A percentile compares a stretch with the other conserved stretches of the same genome.
Evolutionary conservation across 1,284 basidiomycete genomes (phyloP).

Genomic region (Malassezia dermatis): DNA sequence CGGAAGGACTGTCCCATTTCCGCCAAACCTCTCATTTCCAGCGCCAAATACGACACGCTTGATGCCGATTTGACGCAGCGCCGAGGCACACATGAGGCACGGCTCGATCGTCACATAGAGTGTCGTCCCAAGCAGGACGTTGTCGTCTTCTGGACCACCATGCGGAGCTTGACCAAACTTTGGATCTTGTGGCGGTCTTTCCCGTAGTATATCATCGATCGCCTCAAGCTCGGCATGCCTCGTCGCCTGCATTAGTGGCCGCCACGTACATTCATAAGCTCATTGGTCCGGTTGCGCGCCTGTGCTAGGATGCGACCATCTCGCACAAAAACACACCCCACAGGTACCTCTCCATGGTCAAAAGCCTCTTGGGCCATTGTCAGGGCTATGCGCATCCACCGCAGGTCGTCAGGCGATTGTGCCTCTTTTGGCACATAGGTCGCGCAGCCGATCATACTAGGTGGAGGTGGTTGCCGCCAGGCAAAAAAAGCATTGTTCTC

Average conservation of each 20-base stretch:
- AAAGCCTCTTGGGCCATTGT: slow-evolving; percentile 60
- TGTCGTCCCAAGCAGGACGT: slow-evolving; percentile 63
- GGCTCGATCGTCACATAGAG: slow-evolving; percentile 98
- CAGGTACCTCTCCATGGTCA: slow-evolving; percentile 75
- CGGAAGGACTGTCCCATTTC: slow-evolving; percentile 85
- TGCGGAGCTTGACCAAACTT: slow-evolving; percentile 35
- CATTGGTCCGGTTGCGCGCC: slow-evolving; percentile 87
- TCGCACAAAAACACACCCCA: slow-evolving; percentile 89
- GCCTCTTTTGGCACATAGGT: slow-evolving; percentile 28
- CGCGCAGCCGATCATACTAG: slow-evolving; percentile 10
- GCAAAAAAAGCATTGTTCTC: not conserved
- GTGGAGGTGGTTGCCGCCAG: not conserved
- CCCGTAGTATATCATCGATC: slow-evolving; percentile 68
- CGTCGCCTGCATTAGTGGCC: slow-evolving; percentile 60
- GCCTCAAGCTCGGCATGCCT: slow-evolving; percentile 96
- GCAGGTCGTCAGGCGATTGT: slow-evolving; percentile 35
- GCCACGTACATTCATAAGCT: slow-evolving; percentile 55
- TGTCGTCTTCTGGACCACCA: slow-evolving; percentile 24
- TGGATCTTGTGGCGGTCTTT: slow-evolving; percentile 48
- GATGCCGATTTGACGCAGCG: slow-evolving; percentile 84
- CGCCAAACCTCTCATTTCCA: slow-evolving; percentile 91
- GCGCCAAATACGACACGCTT: slow-evolving; percentile 84
- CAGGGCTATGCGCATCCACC: slow-evolving; percentile 44
- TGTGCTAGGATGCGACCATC: slow-evolving; percentile 63
- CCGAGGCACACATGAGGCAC: slow-evolving; percentile 97